Base-by-base conservation (phyloP, 192 early-diverging fungal genomes). In the Gorgonomyces haynaldii region DNA sequence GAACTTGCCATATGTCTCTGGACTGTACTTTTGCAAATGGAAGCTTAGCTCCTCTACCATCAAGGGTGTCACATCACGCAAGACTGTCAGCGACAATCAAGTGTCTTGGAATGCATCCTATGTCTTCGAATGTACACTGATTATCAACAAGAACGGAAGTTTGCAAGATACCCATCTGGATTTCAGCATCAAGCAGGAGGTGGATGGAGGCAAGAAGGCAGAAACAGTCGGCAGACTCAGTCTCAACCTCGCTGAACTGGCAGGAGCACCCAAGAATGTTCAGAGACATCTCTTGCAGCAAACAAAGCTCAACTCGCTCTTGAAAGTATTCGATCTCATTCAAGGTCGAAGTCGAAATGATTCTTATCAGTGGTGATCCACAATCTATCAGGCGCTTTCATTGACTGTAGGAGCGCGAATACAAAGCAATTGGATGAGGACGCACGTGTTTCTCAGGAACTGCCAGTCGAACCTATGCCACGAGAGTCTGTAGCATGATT, bases 1-100 rank as follows among this genome's bases (percentile, higher is more conserved):
- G 52, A 85, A 85, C 58, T 72, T 91, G 31, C 88, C 88, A 15
- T 78, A 83, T 32, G 79, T 88, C 15, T 72, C 62, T 54, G 88
- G 88, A 1, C 62, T 79, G 38, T 91, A 84, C 54, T 84, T 74
- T 64, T 71, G 72, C 29, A 86, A 87, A 56, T 90, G 84, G 84
- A 75, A 61, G 44, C 64, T 79, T 15, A 74, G 75, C 32, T 12
- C 10, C 10, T 12, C 32, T 9, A 34, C 32, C 10, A 47, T 46
- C 10, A 70, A 42, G 65, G 61, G 16, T 42, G 37, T 15, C 42
- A 52, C 32, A 15, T 9, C 10, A 15, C 10, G 32, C 41, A 54
- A 39, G 36, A 61, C 58, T 4, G 54, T 61, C 27, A 41, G 56
- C 8, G 38, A 58, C 25, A 42, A 59, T 26, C 46, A 37, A 1